Percentiles rank a stretch among this genome's conserved stretches.
Conservation (phyloP, 331 rosid species). For the Cydonia oblonga region DNA sequence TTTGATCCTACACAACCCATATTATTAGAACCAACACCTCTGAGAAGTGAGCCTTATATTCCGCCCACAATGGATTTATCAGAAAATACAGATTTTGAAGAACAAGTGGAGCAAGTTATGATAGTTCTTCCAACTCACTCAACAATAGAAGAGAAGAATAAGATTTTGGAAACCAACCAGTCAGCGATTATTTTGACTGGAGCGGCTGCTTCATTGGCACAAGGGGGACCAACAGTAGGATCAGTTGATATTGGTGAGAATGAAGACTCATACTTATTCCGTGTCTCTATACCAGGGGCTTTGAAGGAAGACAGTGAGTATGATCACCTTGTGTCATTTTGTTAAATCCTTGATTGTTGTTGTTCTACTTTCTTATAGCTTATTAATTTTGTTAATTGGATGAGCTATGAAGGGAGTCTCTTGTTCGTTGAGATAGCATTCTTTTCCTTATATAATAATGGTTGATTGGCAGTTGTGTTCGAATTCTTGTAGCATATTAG, state of each 20-base stretch:
- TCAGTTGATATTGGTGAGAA: slow-evolving; percentile 38
- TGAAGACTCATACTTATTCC: slow-evolving; percentile 33
- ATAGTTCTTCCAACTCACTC: slow-evolving; percentile 26
- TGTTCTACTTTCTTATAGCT: not conserved
- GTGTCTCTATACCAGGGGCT: slow-evolving; percentile 46
- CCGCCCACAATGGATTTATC: slow-evolving; percentile 32
- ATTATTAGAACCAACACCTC: not conserved
- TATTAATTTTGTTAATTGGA: not conserved
- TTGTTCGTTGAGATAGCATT: not conserved
- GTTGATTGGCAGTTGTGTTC: not conserved
- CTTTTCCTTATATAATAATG: not conserved
- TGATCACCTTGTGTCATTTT: not conserved
- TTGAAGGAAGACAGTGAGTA: slow-evolving; percentile 45
- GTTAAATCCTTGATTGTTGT: not conserved
- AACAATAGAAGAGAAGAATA: slow-evolving; percentile 23
- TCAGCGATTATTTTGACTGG: slow-evolving; percentile 38
- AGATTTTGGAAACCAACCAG: slow-evolving; percentile 21
- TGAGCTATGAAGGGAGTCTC: not conserved
- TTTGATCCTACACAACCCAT: slow-evolving; percentile 1
- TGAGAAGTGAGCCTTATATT: slow-evolving; percentile 31
- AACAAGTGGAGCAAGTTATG: slow-evolving; percentile 24
- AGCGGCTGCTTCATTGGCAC: slow-evolving; percentile 41
- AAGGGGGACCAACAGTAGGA: slow-evolving; percentile 38
- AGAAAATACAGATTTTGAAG: slow-evolving; percentile 7
- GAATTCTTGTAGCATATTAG: not conserved